phyloP scores from a whole-genome alignment of 129 eudicot genomes.

The Silybum marianum region DNA sequence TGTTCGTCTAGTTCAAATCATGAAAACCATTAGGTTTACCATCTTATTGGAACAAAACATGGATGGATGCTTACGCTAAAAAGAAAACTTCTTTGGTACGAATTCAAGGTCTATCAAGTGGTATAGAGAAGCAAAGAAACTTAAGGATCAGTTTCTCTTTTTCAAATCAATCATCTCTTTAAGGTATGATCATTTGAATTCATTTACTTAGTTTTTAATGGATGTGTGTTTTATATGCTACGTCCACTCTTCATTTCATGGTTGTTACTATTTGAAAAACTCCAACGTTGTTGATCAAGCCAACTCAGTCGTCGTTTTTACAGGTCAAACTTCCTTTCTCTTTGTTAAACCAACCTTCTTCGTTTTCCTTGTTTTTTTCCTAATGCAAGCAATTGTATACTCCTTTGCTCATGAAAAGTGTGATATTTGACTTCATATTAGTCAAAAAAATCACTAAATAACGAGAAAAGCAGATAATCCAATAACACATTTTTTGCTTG shows the following conservation, averaged over 20 bases:
- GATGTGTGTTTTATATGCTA: no score
- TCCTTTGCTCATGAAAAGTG: no score
- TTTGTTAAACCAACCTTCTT: no score
- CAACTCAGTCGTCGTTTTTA: slow-evolving; percentile 62
- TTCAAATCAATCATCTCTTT: slow-evolving; percentile 69
- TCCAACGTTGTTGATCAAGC: slow-evolving; percentile 82
- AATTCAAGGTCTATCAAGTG: slow-evolving; percentile 67
- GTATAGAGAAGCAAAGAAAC: slow-evolving; percentile 68
- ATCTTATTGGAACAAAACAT: background rate
- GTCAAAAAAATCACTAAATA: no score
- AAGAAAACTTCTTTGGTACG: slow-evolving; percentile 21
- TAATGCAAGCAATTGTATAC: no score
- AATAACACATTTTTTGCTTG: no score
- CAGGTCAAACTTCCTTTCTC: slow-evolving; percentile 30
- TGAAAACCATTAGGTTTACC: background rate
- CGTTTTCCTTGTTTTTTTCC: no score
- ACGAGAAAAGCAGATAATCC: no score
- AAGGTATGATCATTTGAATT: slow-evolving; percentile 49
- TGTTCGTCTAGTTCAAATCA: background rate
- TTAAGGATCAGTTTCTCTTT: slow-evolving; percentile 65
- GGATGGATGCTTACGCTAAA: background rate
- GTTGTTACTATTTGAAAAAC: slow-evolving; percentile 25
- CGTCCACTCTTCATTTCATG: background rate
- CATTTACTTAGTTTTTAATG: background rate
- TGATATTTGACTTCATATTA: no score